Conservation (phyloP, 352 stramenopile genomes). For the Blastocystis sp. region DNA sequence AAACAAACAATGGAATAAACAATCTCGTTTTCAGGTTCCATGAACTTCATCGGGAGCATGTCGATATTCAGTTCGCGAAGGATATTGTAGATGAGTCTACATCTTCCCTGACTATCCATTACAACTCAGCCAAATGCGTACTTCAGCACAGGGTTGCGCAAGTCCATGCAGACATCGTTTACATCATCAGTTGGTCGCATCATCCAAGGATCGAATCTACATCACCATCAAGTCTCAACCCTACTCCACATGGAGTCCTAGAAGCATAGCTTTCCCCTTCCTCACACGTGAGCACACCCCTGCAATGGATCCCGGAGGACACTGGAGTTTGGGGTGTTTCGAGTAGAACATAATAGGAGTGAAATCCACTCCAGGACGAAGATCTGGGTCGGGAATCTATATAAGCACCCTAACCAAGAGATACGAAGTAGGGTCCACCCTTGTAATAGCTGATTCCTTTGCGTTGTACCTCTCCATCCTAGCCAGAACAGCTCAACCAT, state of each 20-base stretch:
- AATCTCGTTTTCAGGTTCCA: neutral
- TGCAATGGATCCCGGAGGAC: constrained; percentile 26
- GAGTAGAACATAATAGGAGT: constrained; percentile 19
- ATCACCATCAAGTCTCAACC: neutral
- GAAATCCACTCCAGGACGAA: neutral
- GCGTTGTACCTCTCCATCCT: constrained; percentile 41
- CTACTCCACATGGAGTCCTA: constrained; percentile 32
- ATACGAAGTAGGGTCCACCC: constrained; percentile 59
- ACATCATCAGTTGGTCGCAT: constrained; percentile 1
- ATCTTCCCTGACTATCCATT: constrained; percentile 40
- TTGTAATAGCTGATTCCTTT: constrained; percentile 59
- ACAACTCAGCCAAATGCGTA: neutral
- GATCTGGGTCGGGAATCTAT: constrained; percentile 17
- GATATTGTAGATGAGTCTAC: constrained; percentile 48
- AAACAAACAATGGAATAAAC: neutral
- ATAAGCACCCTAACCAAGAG: neutral
- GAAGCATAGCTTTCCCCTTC: constrained; percentile 32
- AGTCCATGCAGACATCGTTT: neutral
- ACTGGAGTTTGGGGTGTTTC: constrained; percentile 14
- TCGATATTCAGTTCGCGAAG: constrained; percentile 30
- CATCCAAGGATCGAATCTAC: constrained; percentile 48
- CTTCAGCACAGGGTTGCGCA: constrained; percentile 46
- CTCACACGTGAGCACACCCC: constrained; percentile 5
- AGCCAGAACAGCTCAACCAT: neutral
- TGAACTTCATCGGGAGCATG: constrained; percentile 60